A percentile compares a stretch with the other conserved stretches of the same genome.
Conservation (phyloP, 495 filamentous ascomycete species). For the Penicillium angulare region DNA sequence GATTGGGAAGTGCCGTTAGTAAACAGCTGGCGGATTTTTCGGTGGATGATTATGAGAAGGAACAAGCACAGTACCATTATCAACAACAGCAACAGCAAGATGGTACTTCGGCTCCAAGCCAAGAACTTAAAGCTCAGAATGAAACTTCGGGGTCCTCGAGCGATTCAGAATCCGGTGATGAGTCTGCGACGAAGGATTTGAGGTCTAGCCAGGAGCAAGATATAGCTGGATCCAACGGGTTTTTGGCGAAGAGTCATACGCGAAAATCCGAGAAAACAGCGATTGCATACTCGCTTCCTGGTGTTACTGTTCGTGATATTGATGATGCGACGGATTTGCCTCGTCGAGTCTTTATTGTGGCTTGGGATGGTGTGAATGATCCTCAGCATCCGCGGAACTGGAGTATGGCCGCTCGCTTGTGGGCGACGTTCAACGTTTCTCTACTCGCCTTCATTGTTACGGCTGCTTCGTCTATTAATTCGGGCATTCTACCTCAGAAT, state of each 20-base stretch:
- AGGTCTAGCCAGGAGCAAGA: too few relatives aligned
- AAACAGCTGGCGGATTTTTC: constrained; percentile 22
- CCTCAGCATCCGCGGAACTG: constrained; percentile 58
- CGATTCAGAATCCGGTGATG: background rate
- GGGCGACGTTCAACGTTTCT: constrained; percentile 51
- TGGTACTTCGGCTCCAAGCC: constrained; percentile 3
- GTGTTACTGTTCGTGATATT: constrained; percentile 38
- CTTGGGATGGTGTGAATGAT: constrained; percentile 54
- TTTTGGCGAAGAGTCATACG: constrained; percentile 11
- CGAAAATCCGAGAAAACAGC: constrained; percentile 27
- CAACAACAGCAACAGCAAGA: background rate
- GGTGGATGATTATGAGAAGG: background rate
- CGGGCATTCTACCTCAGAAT: constrained; percentile 42
- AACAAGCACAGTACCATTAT: too few relatives aligned
- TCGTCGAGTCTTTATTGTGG: constrained; percentile 49
- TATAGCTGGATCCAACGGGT: background rate
- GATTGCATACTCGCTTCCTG: constrained; percentile 32
- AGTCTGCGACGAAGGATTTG: too few relatives aligned
- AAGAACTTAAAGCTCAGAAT: constrained; percentile 3
- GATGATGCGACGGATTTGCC: constrained; percentile 21
- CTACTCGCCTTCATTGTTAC: constrained; percentile 50
- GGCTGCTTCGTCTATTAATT: constrained; percentile 53
- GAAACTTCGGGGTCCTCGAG: background rate
- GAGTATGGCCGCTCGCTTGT: constrained; percentile 33
- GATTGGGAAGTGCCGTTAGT: constrained; percentile 33